Evolutionary conservation across 148 eudicot species (phyloP).

Genomic region (Silene latifolia): DNA sequence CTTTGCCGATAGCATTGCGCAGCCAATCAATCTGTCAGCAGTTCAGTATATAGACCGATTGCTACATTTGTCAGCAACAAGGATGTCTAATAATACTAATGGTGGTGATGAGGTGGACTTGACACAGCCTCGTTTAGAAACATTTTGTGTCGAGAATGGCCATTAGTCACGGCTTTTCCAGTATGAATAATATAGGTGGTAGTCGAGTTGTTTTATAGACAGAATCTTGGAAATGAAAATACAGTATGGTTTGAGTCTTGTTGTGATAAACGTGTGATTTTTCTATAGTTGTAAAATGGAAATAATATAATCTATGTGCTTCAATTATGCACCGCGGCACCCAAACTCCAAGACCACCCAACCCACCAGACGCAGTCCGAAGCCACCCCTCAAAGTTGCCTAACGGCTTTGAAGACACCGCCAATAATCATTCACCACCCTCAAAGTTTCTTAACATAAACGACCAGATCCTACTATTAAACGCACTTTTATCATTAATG

Average conservation of each 20-base stretch:
- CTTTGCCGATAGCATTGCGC: slow-evolving; percentile 23
- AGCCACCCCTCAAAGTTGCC: no score
- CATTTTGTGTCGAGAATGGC: slow-evolving; percentile 43
- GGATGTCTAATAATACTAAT: slow-evolving; percentile 17
- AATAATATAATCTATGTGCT: no score
- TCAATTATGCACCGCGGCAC: no score
- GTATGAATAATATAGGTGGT: background rate
- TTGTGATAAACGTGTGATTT: background rate
- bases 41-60: slow-evolving; percentile 31
- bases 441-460: no score
- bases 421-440: no score
- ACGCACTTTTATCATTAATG: no score
- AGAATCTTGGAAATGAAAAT: background rate
- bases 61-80: slow-evolving; percentile 37
- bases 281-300: no score
- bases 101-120: slow-evolving; percentile 71
- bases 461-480: no score
- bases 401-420: no score
- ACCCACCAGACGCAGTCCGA: no score
- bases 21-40: slow-evolving; percentile 29
- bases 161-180: background rate
- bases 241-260: background rate
- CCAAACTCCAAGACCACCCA: no score
- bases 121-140: slow-evolving; percentile 66
- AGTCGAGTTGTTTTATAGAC: background rate